These are phyloP conservation scores for Candida stauntonica DNA, from an alignment of 805 yeast genomes.

Conservation along the genomic window DNA sequence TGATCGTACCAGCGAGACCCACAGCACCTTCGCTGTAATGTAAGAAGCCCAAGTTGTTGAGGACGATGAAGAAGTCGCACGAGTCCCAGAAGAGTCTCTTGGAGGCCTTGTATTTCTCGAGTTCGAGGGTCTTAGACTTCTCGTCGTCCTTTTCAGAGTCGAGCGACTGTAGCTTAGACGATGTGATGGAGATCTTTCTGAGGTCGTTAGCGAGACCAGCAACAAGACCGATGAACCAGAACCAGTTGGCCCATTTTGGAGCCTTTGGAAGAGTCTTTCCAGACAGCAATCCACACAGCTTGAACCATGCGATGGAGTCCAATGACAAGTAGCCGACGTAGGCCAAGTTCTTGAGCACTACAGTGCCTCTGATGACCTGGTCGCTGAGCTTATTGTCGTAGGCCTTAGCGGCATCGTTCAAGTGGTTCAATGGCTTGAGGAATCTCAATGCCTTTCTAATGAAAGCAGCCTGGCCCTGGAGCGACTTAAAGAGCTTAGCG, in stretches of 20 bases:
- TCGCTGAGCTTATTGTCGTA: constrained; percentile 69
- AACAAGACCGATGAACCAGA: constrained; percentile 72
- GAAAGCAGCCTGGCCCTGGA: constrained; percentile 60
- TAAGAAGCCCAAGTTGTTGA: constrained; percentile 58
- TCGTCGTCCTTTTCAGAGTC: constrained; percentile 37
- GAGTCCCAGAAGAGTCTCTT: constrained; percentile 73
- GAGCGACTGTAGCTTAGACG: constrained; percentile 16
- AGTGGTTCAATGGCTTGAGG: constrained; percentile 72
- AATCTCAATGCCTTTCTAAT: constrained; percentile 82
- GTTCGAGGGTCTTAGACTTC: constrained; percentile 34
- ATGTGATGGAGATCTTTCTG: constrained; percentile 47
- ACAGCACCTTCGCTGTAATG: constrained; percentile 71
- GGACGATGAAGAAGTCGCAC: constrained; percentile 71
- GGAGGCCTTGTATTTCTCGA: constrained; percentile 45
- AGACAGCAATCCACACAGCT: constrained; percentile 50
- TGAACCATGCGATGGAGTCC: constrained; percentile 59
- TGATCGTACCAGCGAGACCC: constrained; percentile 79
- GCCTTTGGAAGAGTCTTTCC: constrained; percentile 42
- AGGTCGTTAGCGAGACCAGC: constrained; percentile 58
- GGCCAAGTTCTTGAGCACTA: constrained; percentile 53
- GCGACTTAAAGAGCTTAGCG: constrained; percentile 45
- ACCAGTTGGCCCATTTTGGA: constrained; percentile 57
- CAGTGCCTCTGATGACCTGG: constrained; percentile 46
- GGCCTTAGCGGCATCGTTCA: constrained; percentile 63
- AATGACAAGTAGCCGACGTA: constrained; percentile 59